Evolutionary conservation across 306 rosid genomes (phyloP).

Genomic region (Lathyrus sativus): DNA sequence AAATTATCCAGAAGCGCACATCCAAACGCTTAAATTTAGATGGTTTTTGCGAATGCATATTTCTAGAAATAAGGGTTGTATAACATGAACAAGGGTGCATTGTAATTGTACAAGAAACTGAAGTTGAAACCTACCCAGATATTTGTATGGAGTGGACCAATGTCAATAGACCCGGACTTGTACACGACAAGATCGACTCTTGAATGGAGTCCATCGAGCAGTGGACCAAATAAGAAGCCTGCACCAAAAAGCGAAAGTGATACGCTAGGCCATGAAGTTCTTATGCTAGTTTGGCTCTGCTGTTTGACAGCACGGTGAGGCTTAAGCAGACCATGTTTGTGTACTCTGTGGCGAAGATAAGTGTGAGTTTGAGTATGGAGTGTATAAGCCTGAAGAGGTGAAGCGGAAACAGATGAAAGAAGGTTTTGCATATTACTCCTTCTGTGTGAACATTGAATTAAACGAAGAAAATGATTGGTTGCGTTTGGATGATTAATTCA

Average conservation of each 20-base stretch:
- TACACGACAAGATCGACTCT: conserved; percentile 75
- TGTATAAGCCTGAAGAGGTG: conserved; percentile 32
- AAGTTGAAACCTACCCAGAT: conserved; percentile 50
- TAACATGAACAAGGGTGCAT: background rate
- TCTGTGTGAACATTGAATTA: background rate
- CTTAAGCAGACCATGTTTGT: conserved; percentile 29
- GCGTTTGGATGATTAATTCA: too few species aligned
- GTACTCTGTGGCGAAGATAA: conserved; percentile 27
- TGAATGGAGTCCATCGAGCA: conserved; percentile 85
- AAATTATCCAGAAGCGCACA: background rate
- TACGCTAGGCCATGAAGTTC: conserved; percentile 58
- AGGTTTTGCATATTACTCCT: conserved; percentile 53
- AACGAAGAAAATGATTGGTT: background rate
- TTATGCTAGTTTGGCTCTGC: conserved; percentile 30
- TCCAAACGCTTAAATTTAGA: background rate
- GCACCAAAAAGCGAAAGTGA: conserved; percentile 64
- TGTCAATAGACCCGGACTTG: conserved; percentile 50
- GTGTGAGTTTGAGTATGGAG: conserved; percentile 18
- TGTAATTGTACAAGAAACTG: background rate
- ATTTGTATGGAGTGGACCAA: conserved; percentile 70
- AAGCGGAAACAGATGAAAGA: conserved; percentile 40
- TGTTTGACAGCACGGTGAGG: conserved; percentile 47
- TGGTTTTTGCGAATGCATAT: background rate
- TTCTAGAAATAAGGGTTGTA: too few species aligned
- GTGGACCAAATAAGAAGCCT: conserved; percentile 72